A percentile compares a stretch with the other conserved stretches of the same genome.
Conservation (phyloP, 768 basidiomycete species). For the Tylopilus balloui region DNA sequence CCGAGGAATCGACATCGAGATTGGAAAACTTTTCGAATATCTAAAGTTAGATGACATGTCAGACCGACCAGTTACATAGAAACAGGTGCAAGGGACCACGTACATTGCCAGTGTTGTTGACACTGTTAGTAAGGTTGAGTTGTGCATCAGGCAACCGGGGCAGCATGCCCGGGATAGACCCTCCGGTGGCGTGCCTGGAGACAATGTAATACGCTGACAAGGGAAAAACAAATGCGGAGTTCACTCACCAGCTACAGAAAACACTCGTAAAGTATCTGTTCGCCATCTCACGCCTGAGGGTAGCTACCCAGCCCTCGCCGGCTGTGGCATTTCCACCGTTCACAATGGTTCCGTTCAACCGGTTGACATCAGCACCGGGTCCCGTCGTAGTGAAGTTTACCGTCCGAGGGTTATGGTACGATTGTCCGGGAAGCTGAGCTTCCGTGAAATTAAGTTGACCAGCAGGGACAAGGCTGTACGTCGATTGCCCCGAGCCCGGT, state of each 20-base stretch:
- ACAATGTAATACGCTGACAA: neutral
- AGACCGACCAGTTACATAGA: neutral
- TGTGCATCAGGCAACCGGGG: slow-evolving; percentile 64
- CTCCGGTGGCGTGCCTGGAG: slow-evolving; percentile 79
- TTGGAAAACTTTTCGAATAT: slow-evolving; percentile 91
- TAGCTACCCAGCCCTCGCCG: slow-evolving; percentile 62
- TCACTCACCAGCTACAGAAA: slow-evolving; percentile 79
- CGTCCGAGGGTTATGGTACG: slow-evolving; percentile 34
- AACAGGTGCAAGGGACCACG: slow-evolving; percentile 24
- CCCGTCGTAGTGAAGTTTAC: slow-evolving; percentile 51
- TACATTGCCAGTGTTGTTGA: slow-evolving; percentile 70
- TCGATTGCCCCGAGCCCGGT: slow-evolving; percentile 46
- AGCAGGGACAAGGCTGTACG: slow-evolving; percentile 64
- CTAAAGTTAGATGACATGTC: slow-evolving; percentile 30
- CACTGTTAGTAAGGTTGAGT: slow-evolving; percentile 63
- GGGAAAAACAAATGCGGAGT: neutral
- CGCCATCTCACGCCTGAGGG: slow-evolving; percentile 66
- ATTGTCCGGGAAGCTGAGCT: slow-evolving; percentile 65
- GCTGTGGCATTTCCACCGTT: slow-evolving; percentile 63
- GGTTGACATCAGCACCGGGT: slow-evolving; percentile 58
- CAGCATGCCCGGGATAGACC: slow-evolving; percentile 67
- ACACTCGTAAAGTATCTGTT: slow-evolving; percentile 82
- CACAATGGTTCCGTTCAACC: slow-evolving; percentile 47
- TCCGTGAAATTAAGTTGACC: slow-evolving; percentile 84
- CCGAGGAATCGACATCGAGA: slow-evolving; percentile 72